phyloP scores from a whole-genome alignment of 805 yeast species.

The Metschnikowia kofuensis region DNA sequence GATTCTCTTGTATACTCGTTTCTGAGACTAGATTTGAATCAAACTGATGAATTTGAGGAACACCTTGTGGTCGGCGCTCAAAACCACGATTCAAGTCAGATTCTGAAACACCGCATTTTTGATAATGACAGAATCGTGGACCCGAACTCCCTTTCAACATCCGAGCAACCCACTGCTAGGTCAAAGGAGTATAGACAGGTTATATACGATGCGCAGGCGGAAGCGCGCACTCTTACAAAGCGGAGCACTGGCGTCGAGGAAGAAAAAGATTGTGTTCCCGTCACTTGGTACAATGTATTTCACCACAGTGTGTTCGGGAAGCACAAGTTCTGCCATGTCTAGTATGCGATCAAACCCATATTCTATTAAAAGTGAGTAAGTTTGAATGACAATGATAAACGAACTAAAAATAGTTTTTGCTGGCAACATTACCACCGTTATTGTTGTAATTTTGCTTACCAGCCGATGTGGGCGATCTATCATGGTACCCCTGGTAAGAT shows the following conservation, averaged over 20 bases:
- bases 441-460: not conserved
- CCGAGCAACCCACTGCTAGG: not conserved
- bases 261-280: slow-evolving; percentile 40
- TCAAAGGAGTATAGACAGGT: slow-evolving; percentile 2
- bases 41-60: not conserved
- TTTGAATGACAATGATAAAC: not conserved
- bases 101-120: slow-evolving; percentile 7
- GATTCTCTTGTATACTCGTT: slow-evolving; percentile 17
- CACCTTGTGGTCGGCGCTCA: not conserved
- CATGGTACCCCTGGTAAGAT: slow-evolving; percentile 12
- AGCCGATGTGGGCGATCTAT: not conserved
- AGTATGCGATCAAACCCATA: not conserved
- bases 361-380: not conserved
- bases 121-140: slow-evolving; percentile 5
- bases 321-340: slow-evolving; percentile 33
- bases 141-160: not conserved
- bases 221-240: not conserved
- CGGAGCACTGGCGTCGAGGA: not conserved
- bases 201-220: not conserved
- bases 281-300: slow-evolving; percentile 52
- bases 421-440: slow-evolving; percentile 2
- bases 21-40: slow-evolving; percentile 11
- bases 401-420: slow-evolving; percentile 9
- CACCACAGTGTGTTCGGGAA: slow-evolving; percentile 51
- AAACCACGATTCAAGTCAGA: not conserved